Evolutionary conservation across 2,329 filamentous ascomycete genomes (phyloP), one percentile per base, ranked within the genome.

Genomic region (Nothophoma quercina): DNA sequence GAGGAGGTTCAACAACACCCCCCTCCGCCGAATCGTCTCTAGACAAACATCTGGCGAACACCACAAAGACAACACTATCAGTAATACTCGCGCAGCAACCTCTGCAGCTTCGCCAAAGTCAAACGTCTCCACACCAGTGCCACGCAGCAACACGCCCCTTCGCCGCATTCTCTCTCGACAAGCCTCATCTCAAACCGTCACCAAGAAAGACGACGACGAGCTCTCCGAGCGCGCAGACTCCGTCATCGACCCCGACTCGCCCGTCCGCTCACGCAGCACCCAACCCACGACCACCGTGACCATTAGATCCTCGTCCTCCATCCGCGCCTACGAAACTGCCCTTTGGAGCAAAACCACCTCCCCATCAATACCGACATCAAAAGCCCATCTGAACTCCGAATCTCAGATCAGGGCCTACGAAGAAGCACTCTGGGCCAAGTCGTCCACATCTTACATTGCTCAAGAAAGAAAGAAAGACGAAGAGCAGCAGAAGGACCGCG

Each of bases 61-160:
- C 29, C 10, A 29, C 25, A 30, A 15, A 18, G 4, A 39, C 10
- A 15, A 41, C 4, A n/a, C 8, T 12, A 21, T 4, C 19, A 26
- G 5, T 15, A 13, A 28, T 4, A n/a, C 8, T 6, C 1, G 10
- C 1, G 12, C 10, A 2, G 4, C 25, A 6, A 5, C 22, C 5
- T 9, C 30, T 2, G 10, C 26, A 21, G 7, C 12, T 2, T 13
- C 45, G 2, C 6, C 13, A 2, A 19, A 32, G n/a, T 4, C 19
- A 5, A 23, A 21, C n/a, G 19, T 3, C 10, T n/a, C 34, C n/a
- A 22, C 13, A 1, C 26, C 25, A 16, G 34, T 45, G 4, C 40
- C 48, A 7, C 33, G 48, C 13, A 51, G 34, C 21, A 47, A 47
- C 30, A 53, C 50, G 3, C 50, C 50, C 2, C 50, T 53, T 4